These are phyloP conservation scores for Physcomitrium patens DNA, from an alignment of 225 moss, liverwort and hornwort species.

Conservation along the genomic window DNA sequence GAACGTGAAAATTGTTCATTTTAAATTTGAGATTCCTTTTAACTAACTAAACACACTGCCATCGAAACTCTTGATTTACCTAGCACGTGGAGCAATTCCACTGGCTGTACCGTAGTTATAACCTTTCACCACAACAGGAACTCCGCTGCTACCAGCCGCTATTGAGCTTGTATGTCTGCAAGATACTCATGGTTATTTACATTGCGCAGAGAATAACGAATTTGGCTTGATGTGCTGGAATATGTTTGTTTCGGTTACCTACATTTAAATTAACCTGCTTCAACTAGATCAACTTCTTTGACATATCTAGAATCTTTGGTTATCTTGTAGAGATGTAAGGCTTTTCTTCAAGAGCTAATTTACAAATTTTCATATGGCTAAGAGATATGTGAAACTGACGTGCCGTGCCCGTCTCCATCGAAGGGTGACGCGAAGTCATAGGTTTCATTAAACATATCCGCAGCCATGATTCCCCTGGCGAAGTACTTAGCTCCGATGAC, in stretches of 20 bases:
- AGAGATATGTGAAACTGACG: conserved; percentile 64
- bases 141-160: conserved; percentile 83
- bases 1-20: neutral
- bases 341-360: conserved; percentile 19
- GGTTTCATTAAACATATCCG: conserved; percentile 68
- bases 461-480: conserved; percentile 63
- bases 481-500: conserved; percentile 64
- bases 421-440: conserved; percentile 66
- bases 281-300: neutral
- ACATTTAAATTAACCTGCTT: neutral
- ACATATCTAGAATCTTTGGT: conserved; percentile 6
- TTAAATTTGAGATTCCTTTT: conserved; percentile 1
- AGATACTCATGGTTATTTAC: conserved; percentile 21
- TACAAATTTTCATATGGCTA: conserved; percentile 21
- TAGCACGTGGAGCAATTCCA: conserved; percentile 94
- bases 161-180: conserved; percentile 90
- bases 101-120: conserved; percentile 90
- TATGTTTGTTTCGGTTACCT: neutral
- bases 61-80: conserved; percentile 46
- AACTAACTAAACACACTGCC: conserved; percentile 7
- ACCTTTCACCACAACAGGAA: conserved; percentile 75
- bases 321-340: neutral
- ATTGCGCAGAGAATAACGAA: conserved; percentile 12
- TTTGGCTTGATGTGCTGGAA: neutral
- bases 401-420: conserved; percentile 78